phyloP scores from a whole-genome alignment of 116 monocot species.

The Zostera marina region DNA sequence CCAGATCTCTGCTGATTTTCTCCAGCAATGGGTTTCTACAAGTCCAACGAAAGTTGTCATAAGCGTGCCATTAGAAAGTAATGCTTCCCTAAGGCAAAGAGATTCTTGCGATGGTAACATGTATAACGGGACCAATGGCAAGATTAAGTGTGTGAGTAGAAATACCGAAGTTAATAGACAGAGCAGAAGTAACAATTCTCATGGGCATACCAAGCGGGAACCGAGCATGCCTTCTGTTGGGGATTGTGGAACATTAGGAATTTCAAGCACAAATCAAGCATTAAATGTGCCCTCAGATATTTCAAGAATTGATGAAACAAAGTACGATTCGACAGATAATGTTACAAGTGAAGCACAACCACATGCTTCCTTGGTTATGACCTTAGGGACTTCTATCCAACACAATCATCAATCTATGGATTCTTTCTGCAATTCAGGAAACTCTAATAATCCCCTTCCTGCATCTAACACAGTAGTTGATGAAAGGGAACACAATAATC shows the following conservation, averaged over 20 bases:
- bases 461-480: constrained; percentile 19
- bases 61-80: constrained; percentile 8
- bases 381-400: constrained; percentile 33
- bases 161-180: constrained; percentile 20
- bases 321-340: constrained; percentile 16
- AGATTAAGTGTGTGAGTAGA: constrained; percentile 12
- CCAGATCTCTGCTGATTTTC: constrained; percentile 27
- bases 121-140: constrained; percentile 13
- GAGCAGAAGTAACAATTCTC: constrained; percentile 21
- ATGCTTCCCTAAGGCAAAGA: constrained; percentile 13
- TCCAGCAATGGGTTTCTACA: constrained; percentile 27
- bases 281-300: constrained; percentile 19
- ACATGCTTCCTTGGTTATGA: constrained; percentile 34
- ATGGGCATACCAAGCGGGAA: constrained; percentile 38
- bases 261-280: constrained; percentile 26
- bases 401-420: constrained; percentile 17
- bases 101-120: constrained; percentile 12
- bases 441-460: constrained; percentile 11
- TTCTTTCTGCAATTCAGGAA: constrained; percentile 14
- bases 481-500: constrained; percentile 32
- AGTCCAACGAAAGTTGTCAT: constrained; percentile 21
- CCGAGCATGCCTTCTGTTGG: constrained; percentile 18
- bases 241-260: constrained; percentile 20
- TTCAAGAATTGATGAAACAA: constrained; percentile 17
- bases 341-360: constrained; percentile 13